Evolutionary conservation across 495 filamentous ascomycete species (phyloP), one percentile per base, ranked within the genome.

Genomic region (Aspergillus bertholletiae): DNA sequence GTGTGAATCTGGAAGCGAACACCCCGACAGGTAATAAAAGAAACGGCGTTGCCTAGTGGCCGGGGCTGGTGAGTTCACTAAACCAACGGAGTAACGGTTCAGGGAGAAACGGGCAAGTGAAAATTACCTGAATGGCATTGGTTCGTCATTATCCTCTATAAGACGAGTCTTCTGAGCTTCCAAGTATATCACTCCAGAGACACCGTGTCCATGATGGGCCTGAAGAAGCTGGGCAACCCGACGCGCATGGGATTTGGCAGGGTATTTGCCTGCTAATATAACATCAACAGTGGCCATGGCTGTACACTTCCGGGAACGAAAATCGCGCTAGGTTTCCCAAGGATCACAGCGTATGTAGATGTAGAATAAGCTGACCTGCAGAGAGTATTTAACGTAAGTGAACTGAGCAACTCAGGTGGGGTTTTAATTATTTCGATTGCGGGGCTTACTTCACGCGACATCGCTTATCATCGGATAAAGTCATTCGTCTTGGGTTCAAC

Each of bases 21-120:
- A 96, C 60, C 95, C 95, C 15, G 90, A 90, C 23, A 99, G 78
- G 73, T 99, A 97, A 83, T 88, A 96, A 77, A 99, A 97, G 62
- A 82, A 85, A 48, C 95, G 87, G 61, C 92, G 88, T 73, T 99
- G 95, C 58, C 73, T 76, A 46, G n/a, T n/a, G n/a, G 9, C 32
- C 8, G 20, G 34, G 22, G 30, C 37, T 32, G 48, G 46, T 59
- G 47, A 22, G 63, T 18, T 48, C 9, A 6, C 34, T 48, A 24
- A 20, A 34, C 11, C 5, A n/a, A 4, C 13, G n/a, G 15, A 18
- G 7, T 2, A 18, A 21, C 13, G 18, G 50, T 46, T 27, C 9
- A 34, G n/a, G 21, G 1, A 18, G 26, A 8, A 35, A 8, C 9
- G 20, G 24, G 8, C 44, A 13, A 26, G 9, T 11, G 18, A 13